phyloP scores from a whole-genome alignment of 1,284 basidiomycete species.

The Hypsizygus ulmarius region DNA sequence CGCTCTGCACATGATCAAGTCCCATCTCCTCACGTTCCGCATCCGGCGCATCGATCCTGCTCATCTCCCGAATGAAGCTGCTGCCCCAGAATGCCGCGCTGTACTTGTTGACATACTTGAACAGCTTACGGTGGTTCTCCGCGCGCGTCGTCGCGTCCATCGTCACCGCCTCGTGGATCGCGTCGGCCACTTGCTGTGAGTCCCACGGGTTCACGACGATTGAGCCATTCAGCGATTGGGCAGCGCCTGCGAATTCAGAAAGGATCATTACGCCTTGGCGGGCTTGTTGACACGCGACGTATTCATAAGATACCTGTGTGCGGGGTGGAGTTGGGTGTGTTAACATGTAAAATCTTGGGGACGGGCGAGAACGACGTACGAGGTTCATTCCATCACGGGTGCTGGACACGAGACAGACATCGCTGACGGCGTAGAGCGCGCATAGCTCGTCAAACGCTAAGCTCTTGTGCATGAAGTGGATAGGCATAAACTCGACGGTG shows the following conservation, averaged over 20 bases:
- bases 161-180: slow-evolving; percentile 91
- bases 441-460: slow-evolving; percentile 94
- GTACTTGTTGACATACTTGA: slow-evolving; percentile 94
- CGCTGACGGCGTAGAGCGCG: slow-evolving; percentile 93
- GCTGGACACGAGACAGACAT: slow-evolving; percentile 93
- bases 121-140: slow-evolving; percentile 93
- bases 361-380: slow-evolving; percentile 46
- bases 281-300: slow-evolving; percentile 92
- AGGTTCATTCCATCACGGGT: slow-evolving; percentile 99
- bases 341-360: slow-evolving; percentile 7
- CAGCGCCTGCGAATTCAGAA: slow-evolving; percentile 97
- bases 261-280: slow-evolving; percentile 96
- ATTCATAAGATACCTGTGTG: slow-evolving; percentile 94
- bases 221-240: slow-evolving; percentile 91
- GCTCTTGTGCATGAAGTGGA: slow-evolving; percentile 98
- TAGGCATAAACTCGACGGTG: slow-evolving; percentile 98
- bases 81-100: slow-evolving; percentile 92
- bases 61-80: slow-evolving; percentile 86
- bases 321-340: slow-evolving; percentile 12
- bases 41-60: slow-evolving; percentile 43
- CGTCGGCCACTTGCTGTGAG: slow-evolving; percentile 92
- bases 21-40: slow-evolving; percentile 22
- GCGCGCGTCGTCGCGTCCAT: slow-evolving; percentile 80
- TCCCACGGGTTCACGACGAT: slow-evolving; percentile 97
- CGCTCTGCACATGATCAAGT: slow-evolving; percentile 1